Evolutionary conservation across 1,284 basidiomycete species (phyloP), one percentile per base, ranked within the genome.

Genomic region (Rhodotorula sp.): DNA sequence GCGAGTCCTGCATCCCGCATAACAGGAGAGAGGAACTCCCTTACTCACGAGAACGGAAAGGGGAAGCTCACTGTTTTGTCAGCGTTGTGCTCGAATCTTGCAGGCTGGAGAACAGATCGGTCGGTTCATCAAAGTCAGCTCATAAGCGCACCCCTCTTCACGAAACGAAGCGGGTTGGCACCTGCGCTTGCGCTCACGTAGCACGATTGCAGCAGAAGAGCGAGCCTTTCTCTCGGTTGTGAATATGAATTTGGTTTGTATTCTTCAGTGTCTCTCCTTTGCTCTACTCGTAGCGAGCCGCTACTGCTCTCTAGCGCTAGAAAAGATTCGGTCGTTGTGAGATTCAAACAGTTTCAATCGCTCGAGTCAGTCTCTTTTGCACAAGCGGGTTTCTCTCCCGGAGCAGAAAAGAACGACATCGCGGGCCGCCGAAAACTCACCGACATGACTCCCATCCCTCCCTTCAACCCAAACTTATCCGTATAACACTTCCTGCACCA

Each of bases 1-100:
- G 90, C 90, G 62, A 34, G 74, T 56, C 51, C 54, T 21, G 31
- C n/a, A n/a, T n/a, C n/a, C n/a, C n/a, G n/a, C n/a, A n/a, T n/a
- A n/a, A n/a, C n/a, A n/a, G n/a, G n/a, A n/a, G n/a, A n/a, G n/a
- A n/a, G n/a, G n/a, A n/a, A n/a, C n/a, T n/a, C n/a, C n/a, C n/a
- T n/a, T n/a, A n/a, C n/a, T n/a, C n/a, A n/a, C n/a, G n/a, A n/a
- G n/a, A n/a, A n/a, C n/a, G n/a, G n/a, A n/a, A n/a, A n/a, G n/a
- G n/a, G n/a, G n/a, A n/a, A n/a, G n/a, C n/a, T n/a, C n/a, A n/a
- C n/a, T n/a, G n/a, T n/a, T n/a, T n/a, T n/a, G n/a, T n/a, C n/a
- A n/a, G n/a, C n/a, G n/a, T n/a, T n/a, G n/a, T n/a, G n/a, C n/a
- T n/a, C n/a, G n/a, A n/a, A n/a, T n/a, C n/a, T n/a, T 23, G 16